phyloP scores from a whole-genome alignment of 305 asterid genomes.

The Monarda citriodora region DNA sequence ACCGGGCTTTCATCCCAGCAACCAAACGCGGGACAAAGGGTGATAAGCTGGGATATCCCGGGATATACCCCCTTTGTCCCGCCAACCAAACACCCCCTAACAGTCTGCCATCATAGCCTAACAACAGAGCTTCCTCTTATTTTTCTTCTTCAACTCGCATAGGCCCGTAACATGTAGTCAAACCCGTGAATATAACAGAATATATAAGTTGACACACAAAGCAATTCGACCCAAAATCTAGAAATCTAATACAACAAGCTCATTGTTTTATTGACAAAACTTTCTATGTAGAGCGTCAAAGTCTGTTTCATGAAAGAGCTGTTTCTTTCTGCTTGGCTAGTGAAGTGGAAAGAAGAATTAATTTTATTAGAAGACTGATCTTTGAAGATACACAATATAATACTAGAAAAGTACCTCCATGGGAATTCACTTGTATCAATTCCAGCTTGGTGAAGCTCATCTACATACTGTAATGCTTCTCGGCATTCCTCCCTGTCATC shows the following conservation, averaged over 20 bases:
- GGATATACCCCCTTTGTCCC: too few species aligned
- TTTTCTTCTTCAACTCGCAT: not conserved
- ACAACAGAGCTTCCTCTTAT: not conserved
- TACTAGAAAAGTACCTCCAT: slow-evolving; percentile 66
- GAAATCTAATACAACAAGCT: not conserved
- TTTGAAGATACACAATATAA: slow-evolving; percentile 2
- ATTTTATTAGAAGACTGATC: slow-evolving; percentile 1
- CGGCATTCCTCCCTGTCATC: slow-evolving; percentile 98
- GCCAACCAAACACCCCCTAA: too few species aligned
- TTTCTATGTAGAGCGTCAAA: not conserved
- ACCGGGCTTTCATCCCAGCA: too few species aligned
- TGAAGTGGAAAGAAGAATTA: slow-evolving; percentile 8
- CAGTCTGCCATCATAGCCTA: not conserved
- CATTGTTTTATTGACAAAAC: not conserved
- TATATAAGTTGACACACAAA: too few species aligned
- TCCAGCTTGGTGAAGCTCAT: slow-evolving; percentile 99
- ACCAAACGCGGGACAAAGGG: too few species aligned
- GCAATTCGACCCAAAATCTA: slow-evolving; percentile 2
- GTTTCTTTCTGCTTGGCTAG: not conserved
- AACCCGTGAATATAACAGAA: not conserved
- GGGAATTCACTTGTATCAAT: slow-evolving; percentile 99
- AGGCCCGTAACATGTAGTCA: not conserved
- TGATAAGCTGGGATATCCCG: too few species aligned
- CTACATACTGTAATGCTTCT: slow-evolving; percentile 97
- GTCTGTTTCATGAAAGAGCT: slow-evolving; percentile 4